Conservation (phyloP, 2,329 filamentous ascomycete genomes). For the Fusarium musae region DNA sequence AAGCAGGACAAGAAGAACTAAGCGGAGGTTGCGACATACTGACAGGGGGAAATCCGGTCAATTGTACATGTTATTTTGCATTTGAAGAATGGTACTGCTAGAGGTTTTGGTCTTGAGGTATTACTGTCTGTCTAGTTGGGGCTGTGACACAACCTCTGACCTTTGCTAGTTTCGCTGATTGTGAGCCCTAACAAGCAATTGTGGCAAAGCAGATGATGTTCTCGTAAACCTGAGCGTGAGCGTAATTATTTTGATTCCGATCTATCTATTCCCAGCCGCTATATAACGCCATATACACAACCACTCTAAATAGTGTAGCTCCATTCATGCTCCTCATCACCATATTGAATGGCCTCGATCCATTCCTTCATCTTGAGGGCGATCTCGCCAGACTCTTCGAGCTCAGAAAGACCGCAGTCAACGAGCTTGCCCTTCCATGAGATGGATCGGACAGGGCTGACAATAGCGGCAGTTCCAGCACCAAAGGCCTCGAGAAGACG, state of each 20-base stretch:
- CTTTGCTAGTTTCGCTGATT: slow-evolving; percentile 18
- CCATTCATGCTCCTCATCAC: slow-evolving; percentile 92
- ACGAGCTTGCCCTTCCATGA: slow-evolving; percentile 86
- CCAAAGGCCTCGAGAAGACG: slow-evolving; percentile 94
- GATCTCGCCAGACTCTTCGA: slow-evolving; percentile 88
- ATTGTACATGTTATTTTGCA: slow-evolving; percentile 40
- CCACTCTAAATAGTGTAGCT: slow-evolving; percentile 65
- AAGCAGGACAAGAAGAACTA: slow-evolving; percentile 67
- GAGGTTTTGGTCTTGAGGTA: slow-evolving; percentile 37
- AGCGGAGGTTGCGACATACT: slow-evolving; percentile 27
- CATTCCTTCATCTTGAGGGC: slow-evolving; percentile 91
- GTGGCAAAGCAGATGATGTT: slow-evolving; percentile 19
- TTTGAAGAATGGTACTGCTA: slow-evolving; percentile 44
- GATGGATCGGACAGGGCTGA: slow-evolving; percentile 89
- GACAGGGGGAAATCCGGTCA: slow-evolving; percentile 24
- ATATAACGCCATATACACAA: slow-evolving; percentile 29
- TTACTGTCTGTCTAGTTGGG: slow-evolving; percentile 24
- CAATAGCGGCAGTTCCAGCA: slow-evolving; percentile 91
- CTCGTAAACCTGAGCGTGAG: slow-evolving; percentile 4
- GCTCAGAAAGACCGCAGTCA: slow-evolving; percentile 82
- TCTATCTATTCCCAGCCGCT: slow-evolving; percentile 31
- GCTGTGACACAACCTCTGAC: slow-evolving; percentile 14
- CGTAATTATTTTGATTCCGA: slow-evolving; percentile 30
- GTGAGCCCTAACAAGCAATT: slow-evolving; percentile 29
- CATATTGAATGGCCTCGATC: slow-evolving; percentile 97